phyloP scores from a whole-genome alignment of 129 eudicot species.

The Centella asiatica region DNA sequence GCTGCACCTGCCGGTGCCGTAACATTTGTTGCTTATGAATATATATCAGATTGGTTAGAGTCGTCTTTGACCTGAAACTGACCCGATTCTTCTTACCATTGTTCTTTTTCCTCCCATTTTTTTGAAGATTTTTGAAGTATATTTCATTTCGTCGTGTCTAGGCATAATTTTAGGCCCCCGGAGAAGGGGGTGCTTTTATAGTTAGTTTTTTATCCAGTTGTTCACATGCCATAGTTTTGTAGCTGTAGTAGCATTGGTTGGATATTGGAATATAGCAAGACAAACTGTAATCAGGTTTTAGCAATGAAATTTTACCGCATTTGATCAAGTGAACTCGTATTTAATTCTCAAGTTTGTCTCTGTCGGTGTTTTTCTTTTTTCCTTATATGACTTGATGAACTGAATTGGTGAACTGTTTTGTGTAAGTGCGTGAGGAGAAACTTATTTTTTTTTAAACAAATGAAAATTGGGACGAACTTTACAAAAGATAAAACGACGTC shows the following conservation, averaged over 20 bases:
- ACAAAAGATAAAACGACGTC: too few species aligned
- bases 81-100: background rate
- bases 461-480: too few species aligned
- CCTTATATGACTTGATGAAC: too few species aligned
- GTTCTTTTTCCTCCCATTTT: background rate
- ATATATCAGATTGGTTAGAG: conserved; percentile 71
- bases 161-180: background rate
- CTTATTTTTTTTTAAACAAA: too few species aligned
- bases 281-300: background rate
- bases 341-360: background rate
- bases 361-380: too few species aligned
- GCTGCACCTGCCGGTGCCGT: conserved; percentile 99
- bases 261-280: background rate
- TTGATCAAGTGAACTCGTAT: too few species aligned
- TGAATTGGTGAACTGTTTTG: too few species aligned
- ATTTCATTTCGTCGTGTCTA: too few species aligned
- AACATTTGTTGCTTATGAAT: conserved; percentile 87
- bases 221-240: background rate
- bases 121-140: too few species aligned
- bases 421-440: background rate
- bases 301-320: background rate
- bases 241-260: background rate
- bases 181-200: background rate
- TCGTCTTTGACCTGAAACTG: conserved; percentile 40
- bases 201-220: background rate